These are phyloP conservation scores for Volvariella volvacea DNA, from an alignment of 1,284 basidiomycete genomes.

Conservation along the genomic window DNA sequence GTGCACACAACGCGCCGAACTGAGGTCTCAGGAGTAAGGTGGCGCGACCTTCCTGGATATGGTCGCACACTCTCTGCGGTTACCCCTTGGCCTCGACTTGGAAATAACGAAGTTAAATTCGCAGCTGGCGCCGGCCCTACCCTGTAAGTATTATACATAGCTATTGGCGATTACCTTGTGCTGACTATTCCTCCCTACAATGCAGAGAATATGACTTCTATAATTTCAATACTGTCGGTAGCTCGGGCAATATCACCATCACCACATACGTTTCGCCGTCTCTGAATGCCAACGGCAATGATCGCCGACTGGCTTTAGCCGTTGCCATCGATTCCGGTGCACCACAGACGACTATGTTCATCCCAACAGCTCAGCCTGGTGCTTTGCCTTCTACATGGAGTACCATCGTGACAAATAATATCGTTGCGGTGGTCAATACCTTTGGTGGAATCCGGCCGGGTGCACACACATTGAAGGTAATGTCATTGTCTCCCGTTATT, in stretches of 20 bases:
- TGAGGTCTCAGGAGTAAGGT: conserved; percentile 42
- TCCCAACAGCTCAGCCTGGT: conserved; percentile 44
- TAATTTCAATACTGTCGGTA: conserved; percentile 41
- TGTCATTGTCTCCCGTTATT: background rate
- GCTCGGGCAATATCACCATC: conserved; percentile 36
- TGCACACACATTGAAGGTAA: conserved; percentile 51
- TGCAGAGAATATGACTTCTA: conserved; percentile 60
- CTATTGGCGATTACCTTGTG: too few species aligned
- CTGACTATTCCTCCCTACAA: too few species aligned
- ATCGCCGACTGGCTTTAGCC: conserved; percentile 49
- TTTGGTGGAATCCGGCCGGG: conserved; percentile 39
- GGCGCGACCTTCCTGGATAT: conserved; percentile 53
- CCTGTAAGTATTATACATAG: conserved; percentile 38
- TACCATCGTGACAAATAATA: conserved; percentile 43
- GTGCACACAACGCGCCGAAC: conserved; percentile 49
- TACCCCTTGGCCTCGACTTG: conserved; percentile 51
- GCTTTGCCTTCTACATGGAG: conserved; percentile 45
- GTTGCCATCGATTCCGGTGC: conserved; percentile 45
- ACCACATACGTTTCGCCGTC: conserved; percentile 51
- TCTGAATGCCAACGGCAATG: conserved; percentile 48
- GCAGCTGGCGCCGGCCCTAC: conserved; percentile 55
- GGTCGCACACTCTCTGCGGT: conserved; percentile 55
- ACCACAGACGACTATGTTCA: conserved; percentile 41
- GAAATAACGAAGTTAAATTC: conserved; percentile 45
- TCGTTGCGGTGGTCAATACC: conserved; percentile 31